Conservation (phyloP, 768 basidiomycete genomes). For the Leccinellum luteum region DNA sequence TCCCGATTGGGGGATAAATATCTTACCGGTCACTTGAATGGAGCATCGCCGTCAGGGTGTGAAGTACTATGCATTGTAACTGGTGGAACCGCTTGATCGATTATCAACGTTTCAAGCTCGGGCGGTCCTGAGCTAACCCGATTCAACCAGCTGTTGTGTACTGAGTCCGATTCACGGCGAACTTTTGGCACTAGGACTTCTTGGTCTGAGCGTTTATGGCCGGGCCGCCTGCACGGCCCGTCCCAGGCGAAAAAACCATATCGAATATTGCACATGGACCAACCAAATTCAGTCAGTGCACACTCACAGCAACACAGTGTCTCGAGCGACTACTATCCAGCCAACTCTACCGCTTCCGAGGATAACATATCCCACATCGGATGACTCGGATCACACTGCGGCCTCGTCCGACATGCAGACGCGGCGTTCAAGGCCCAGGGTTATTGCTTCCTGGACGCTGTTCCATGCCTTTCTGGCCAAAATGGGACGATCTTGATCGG, state of each 20-base stretch:
- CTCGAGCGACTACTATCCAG: not conserved
- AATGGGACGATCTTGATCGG: slow-evolving; percentile 1
- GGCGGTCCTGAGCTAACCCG: not conserved
- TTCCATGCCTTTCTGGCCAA: not conserved
- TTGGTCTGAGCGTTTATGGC: not conserved
- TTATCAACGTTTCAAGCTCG: not conserved
- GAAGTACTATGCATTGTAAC: not conserved
- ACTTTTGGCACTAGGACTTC: not conserved
- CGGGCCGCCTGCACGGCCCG: slow-evolving; percentile 12
- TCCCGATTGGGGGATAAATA: not conserved
- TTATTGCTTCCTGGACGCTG: not conserved
- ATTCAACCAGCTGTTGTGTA: not conserved
- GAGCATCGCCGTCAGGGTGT: not conserved
- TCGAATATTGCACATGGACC: not conserved
- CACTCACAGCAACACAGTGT: not conserved
- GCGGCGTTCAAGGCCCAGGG: not conserved
- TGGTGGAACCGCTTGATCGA: not conserved
- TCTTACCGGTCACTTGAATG: not conserved
- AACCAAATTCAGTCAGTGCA: not conserved
- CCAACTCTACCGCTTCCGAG: not conserved
- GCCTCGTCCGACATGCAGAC: not conserved
- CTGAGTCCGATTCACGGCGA: not conserved
- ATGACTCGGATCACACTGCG: not conserved
- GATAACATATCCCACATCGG: not conserved
- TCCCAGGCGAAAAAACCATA: slow-evolving; percentile 5